Percentiles rank a stretch among this genome's conserved stretches.
phyloP scores from a whole-genome alignment of 2,329 filamentous ascomycete species.

The Diatrype stigma region DNA sequence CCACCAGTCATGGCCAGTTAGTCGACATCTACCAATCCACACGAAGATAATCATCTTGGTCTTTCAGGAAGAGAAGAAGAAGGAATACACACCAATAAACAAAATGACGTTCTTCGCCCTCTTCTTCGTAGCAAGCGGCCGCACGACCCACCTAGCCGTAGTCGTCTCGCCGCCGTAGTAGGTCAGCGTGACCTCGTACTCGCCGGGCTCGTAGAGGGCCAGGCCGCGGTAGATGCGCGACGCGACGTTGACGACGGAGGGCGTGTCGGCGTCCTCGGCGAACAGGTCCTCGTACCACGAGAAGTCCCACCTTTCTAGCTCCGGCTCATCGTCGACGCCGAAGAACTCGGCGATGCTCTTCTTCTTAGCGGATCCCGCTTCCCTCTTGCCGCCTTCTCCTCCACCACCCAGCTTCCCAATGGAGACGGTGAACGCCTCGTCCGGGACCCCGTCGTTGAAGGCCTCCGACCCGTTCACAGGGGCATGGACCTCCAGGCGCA shows the following conservation, averaged over 20 bases:
- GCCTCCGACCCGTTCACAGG: conserved; percentile 78
- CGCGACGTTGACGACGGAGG: conserved; percentile 74
- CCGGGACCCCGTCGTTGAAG: conserved; percentile 63
- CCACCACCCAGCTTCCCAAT: conserved; percentile 61
- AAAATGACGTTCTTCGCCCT: conserved; percentile 82
- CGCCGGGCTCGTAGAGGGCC: conserved; percentile 72
- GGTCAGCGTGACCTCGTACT: conserved; percentile 69
- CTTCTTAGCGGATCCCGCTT: too few relatives aligned
- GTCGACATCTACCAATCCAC: conserved; percentile 1
- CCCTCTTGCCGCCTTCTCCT: too few relatives aligned
- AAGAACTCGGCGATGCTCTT: conserved; percentile 64
- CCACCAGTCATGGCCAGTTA: conserved; percentile 1
- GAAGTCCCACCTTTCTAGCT: conserved; percentile 78
- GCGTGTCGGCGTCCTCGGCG: conserved; percentile 64
- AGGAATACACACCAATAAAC: conserved; percentile 62
- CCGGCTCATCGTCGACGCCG: conserved; percentile 62
- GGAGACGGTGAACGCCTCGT: conserved; percentile 71
- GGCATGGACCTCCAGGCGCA: conserved; percentile 77
- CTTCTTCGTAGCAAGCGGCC: conserved; percentile 63
- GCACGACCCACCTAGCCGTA: conserved; percentile 71
- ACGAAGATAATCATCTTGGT: neutral
- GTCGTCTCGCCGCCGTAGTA: conserved; percentile 73
- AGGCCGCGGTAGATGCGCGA: conserved; percentile 74
- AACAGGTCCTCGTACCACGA: conserved; percentile 84
- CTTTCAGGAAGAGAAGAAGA: neutral